Evolutionary conservation across 2,329 filamentous ascomycete species (phyloP), one percentile per base, ranked within the genome.

Genomic region (Fusarium sarcochroum): DNA sequence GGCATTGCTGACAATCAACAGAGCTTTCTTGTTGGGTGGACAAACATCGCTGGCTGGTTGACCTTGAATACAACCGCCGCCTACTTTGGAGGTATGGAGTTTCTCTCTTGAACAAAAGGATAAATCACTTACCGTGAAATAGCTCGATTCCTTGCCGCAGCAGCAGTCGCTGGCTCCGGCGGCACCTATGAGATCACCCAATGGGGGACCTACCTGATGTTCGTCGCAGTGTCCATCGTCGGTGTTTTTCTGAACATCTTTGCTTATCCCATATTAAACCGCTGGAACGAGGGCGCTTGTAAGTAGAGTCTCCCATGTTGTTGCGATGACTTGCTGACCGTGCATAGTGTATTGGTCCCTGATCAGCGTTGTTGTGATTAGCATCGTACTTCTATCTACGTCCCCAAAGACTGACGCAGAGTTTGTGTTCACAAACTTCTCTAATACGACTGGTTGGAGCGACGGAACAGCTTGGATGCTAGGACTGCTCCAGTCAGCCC

Each of bases 391-490:
- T 10, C 77, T 83, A 1, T 76, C 79, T 15, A 83, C 79, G 15
- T 72, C 70, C 9, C 59, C 68, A 11, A 83, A 85, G 41, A 81
- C 80, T 6, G 75, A 77, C 35, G 80, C 81, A 11, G 68, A 74
- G 23, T 84, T 79, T 63, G 82, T 84, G 17, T 85, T 84, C 63
- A 75, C 78, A 25, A 76, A 81, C 32, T 84, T 84, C 55, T 73
- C 74, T n/a, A 85, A 85, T 69, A 77, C 77, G 35, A 82, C 80
- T 6, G 80, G 81, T 13, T 84, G 82, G 82, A 76, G 78, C 11
- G 80, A 83, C 60, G 83, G 82, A 6, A 75, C 83, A 10, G 76
- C 82, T 2, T 85, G 83, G 83, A 79, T 84, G 37, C 75, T 85
- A 2, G 82, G 83, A 1, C 73, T 85, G 8, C 75, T 85, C 2